A percentile compares a stretch with the other conserved stretches of the same genome.
Conservation (phyloP, 2,329 filamentous ascomycete genomes). For the Blumeria graminis region DNA sequence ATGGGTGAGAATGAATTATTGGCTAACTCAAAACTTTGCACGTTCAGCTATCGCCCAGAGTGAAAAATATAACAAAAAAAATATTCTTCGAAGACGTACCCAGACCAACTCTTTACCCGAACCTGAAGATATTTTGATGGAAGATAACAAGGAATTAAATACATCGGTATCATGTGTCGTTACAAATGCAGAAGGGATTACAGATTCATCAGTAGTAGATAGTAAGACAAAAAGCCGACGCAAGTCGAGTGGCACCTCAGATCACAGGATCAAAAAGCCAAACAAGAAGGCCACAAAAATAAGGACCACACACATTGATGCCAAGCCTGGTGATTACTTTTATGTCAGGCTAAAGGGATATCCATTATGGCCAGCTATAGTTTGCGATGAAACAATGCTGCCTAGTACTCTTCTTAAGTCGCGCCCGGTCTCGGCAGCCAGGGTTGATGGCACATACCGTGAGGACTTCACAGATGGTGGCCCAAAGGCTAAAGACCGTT, state of each 20-base stretch:
- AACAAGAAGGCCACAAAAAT: conserved; percentile 66
- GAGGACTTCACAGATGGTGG: conserved; percentile 73
- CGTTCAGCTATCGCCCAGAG: conserved; percentile 7
- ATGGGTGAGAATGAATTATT: conserved; percentile 1
- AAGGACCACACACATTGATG: conserved; percentile 48
- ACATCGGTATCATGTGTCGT: too few relatives aligned
- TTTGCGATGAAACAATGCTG: conserved; percentile 88
- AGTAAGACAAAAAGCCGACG: conserved; percentile 31
- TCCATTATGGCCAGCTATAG: conserved; percentile 80
- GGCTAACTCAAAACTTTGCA: conserved; percentile 7
- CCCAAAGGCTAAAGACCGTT: conserved; percentile 63
- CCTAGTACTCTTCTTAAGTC: conserved; percentile 51
- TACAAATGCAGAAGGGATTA: too few relatives aligned
- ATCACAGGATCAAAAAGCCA: conserved; percentile 53
- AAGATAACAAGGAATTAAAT: neutral
- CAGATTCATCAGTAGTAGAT: neutral
- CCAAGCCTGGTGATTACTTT: conserved; percentile 76
- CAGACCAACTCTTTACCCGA: conserved; percentile 8
- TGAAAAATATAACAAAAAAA: conserved; percentile 9
- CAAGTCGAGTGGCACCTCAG: conserved; percentile 46
- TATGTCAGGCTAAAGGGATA: conserved; percentile 87
- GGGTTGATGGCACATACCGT: conserved; percentile 63
- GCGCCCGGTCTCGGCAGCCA: conserved; percentile 63
- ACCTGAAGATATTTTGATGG: conserved; percentile 13
- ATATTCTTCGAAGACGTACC: conserved; percentile 6